phyloP scores from a whole-genome alignment of 306 rosid genomes.

The Rosa multiflora region DNA sequence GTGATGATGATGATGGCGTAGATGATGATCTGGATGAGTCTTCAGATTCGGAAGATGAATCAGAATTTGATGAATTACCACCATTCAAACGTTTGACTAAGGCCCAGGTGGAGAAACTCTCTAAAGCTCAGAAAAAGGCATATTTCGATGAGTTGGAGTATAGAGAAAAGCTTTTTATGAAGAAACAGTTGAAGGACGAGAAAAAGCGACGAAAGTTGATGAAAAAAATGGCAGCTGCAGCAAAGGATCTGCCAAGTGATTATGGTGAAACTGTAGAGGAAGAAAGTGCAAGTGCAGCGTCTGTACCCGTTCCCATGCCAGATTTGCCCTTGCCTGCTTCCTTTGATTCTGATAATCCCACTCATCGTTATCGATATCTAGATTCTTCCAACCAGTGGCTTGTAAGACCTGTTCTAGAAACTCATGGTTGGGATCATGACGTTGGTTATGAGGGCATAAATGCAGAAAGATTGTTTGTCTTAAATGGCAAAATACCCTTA shows the following conservation, averaged over 20 bases:
- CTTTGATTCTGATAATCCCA: constrained; percentile 93
- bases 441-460: constrained; percentile 96
- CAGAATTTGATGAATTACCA: constrained; percentile 77
- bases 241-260: constrained; percentile 60
- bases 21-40: constrained; percentile 83
- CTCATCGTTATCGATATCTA: constrained; percentile 86
- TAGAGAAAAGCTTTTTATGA: constrained; percentile 88
- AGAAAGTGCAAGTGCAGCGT: constrained; percentile 68
- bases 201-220: constrained; percentile 67
- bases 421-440: constrained; percentile 99
- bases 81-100: constrained; percentile 78
- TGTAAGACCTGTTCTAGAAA: constrained; percentile 90
- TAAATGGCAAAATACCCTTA: constrained; percentile 67
- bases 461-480: constrained; percentile 77
- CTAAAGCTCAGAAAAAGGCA: constrained; percentile 75
- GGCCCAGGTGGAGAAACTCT: constrained; percentile 69
- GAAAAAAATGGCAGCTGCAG: constrained; percentile 82
- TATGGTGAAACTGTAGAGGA: constrained; percentile 65
- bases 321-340: constrained; percentile 89
- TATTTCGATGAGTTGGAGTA: constrained; percentile 90
- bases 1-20: constrained; percentile 66
- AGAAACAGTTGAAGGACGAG: constrained; percentile 90
- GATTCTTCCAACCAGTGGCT: constrained; percentile 98
- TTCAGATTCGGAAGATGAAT: constrained; percentile 88
- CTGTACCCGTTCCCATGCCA: constrained; percentile 93